Base-by-base conservation (phyloP, 1,139 yeast species). In the Taphrina sp. region DNA sequence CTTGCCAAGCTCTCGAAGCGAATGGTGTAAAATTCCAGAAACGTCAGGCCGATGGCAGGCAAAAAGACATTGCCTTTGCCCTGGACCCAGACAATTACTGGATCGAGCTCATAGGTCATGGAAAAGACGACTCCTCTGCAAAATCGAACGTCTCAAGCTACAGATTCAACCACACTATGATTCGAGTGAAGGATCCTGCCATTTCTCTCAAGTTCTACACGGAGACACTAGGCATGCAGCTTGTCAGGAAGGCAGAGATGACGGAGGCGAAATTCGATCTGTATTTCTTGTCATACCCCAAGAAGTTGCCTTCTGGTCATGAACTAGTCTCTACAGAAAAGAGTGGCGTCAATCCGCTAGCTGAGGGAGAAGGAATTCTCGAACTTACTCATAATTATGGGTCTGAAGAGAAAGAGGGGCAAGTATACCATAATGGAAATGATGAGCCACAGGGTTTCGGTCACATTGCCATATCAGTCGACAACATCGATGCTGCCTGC, bases 331-430 rank as follows among this genome's bases (percentile, higher is more conserved):
- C 41, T 31, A 24, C 49, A 10, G 45, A 36, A n/a, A 20, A 19
- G 22, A 28, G 31, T 17, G 47, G 46, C 52, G 22, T 41, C 34
- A 45, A 46, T 17, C 54, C 43, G 16, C 26, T 23, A 5, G 37
- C 76, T 31, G 63, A 67, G 44, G 73, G 79, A 59, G 86, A 86
- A 68, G 83, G 92, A 23, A 70, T 92, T 7, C 71, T 92, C 54
- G 98, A 92, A 71, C 76, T 92, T 67, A 90, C 97, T 45, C 94
- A 88, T 73, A 92, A 92, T 72, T 89, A 88, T 83, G 98, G 97
- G 26, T 86, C 97, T 16, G 98, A 92, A 68, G 95, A 90, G 61
- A 75, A 78, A 10, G 76, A 76, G 12, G 86, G 88, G 72, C 69
- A 74, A 55, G 78, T 78, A 34, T 92, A 92, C 71, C 95, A 90